These are phyloP conservation scores for Jackrogersella minutella DNA, from an alignment of 495 filamentous ascomycete genomes.

Conservation along the genomic window DNA sequence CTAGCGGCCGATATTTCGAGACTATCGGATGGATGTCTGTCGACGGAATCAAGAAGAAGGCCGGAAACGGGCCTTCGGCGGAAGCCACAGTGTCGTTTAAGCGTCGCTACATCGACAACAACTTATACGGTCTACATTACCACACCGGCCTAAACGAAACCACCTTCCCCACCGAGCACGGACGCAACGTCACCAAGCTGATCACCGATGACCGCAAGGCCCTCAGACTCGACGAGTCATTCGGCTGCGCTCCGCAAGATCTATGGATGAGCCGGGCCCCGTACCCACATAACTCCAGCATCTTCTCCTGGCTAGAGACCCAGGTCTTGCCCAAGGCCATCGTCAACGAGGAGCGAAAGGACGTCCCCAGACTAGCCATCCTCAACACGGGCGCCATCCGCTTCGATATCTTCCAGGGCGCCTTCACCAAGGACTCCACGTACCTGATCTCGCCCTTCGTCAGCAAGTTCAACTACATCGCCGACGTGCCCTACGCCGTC, in stretches of 20 bases:
- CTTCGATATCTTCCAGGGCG: slow-evolving; percentile 92
- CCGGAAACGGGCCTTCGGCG: slow-evolving; percentile 22
- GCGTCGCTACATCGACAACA: slow-evolving; percentile 94
- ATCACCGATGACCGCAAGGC: slow-evolving; percentile 74
- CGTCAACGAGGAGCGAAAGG: slow-evolving; percentile 44
- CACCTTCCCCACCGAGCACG: slow-evolving; percentile 81
- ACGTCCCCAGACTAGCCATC: slow-evolving; percentile 71
- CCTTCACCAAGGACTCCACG: slow-evolving; percentile 84
- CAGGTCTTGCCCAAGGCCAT: slow-evolving; percentile 73
- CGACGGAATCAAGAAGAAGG: slow-evolving; percentile 65
- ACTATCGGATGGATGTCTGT: slow-evolving; percentile 97
- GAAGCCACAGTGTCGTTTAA: slow-evolving; percentile 64
- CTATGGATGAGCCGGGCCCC: slow-evolving; percentile 80
- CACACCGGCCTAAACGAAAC: slow-evolving; percentile 74
- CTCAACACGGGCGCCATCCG: slow-evolving; percentile 90
- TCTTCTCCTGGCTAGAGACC: slow-evolving; percentile 82
- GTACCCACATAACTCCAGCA: slow-evolving; percentile 72
- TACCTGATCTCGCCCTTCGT: slow-evolving; percentile 90
- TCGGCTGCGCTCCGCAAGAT: slow-evolving; percentile 84
- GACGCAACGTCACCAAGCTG: slow-evolving; percentile 72
- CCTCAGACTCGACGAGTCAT: slow-evolving; percentile 74
- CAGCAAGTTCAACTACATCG: slow-evolving; percentile 78
- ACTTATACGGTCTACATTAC: slow-evolving; percentile 82
- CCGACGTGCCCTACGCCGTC: slow-evolving; percentile 77
- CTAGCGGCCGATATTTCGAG: slow-evolving; percentile 95